Base-by-base conservation (phyloP, 2,329 filamentous ascomycete species). In the Clarireedia sp. region DNA sequence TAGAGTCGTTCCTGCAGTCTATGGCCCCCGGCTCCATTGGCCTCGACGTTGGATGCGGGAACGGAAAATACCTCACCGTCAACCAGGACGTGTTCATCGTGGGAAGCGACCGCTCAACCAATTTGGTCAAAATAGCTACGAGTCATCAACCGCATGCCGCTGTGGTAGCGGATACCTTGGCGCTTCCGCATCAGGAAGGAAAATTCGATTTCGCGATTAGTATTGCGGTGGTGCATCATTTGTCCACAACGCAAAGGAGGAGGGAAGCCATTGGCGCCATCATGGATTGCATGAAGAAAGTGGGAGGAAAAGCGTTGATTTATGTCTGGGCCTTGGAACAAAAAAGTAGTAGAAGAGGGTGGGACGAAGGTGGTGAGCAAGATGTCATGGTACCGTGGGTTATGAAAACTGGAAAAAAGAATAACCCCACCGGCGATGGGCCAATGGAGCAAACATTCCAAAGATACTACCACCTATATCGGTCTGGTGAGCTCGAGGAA, bases 241-340 rank as follows among this genome's bases (percentile, higher is more conserved):
- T 97, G 51, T 95, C 90, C 14, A 96, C 91, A 5, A 75, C 77
- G 10, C 78, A 77, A 49, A 79, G 94, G 55, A 80, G 94, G 49
- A 74, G 86, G 37, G 83, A 86, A 60, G 90, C 88, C 26, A 80
- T 97, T 17, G 73, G 74, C 48, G 79, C 80, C 41, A 81, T 97
- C 48, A 73, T 97, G 61, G 78, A 81, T 50, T 84, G 85, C 48
- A 73, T 96, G 54, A 63, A 40, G 70, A 67, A 57, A 58, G 74
- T 73, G 2, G 48, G 19, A 29, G 90, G 89, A 1, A 82, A 78
- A 68, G 86, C 87, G 16, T 75, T 97, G 55, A 78, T 97, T 51
- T 96, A 94, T 70, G 92, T 95, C 17, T 97, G 94, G 94, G 94
- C 94, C 1, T 77, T 99, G 19, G 94, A 99, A 76, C 94, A 99